Conservation (phyloP, 768 basidiomycete genomes). For the Inosperma sp. region DNA sequence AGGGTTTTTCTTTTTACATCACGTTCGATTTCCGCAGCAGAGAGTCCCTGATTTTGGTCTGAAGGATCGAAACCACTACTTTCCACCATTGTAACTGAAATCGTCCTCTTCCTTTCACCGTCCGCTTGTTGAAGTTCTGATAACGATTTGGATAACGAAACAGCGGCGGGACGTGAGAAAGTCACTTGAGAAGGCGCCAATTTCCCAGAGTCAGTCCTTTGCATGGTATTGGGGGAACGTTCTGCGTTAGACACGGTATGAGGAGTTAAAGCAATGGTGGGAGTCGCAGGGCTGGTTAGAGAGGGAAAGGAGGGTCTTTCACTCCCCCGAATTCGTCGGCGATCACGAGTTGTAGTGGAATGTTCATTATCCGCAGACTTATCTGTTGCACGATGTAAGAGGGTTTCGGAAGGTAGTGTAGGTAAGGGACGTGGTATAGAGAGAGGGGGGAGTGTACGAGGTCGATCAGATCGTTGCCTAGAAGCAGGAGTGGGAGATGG, state of each 20-base stretch:
- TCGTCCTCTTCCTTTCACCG: constrained; percentile 33
- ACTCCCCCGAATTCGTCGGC: constrained; percentile 36
- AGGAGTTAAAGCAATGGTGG: constrained; percentile 63
- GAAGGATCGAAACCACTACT: not conserved
- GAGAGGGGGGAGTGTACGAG: constrained; percentile 44
- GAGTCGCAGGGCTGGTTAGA: constrained; percentile 47
- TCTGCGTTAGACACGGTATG: constrained; percentile 56
- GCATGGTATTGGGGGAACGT: constrained; percentile 29
- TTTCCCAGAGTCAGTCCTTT: constrained; percentile 46
- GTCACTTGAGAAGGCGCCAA: constrained; percentile 48
- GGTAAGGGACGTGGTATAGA: constrained; percentile 57
- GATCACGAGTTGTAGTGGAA: constrained; percentile 12
- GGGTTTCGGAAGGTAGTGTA: constrained; percentile 54
- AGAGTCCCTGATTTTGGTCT: not conserved
- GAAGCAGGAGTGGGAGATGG: constrained; percentile 43
- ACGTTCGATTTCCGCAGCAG: constrained; percentile 43
- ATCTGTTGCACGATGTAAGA: constrained; percentile 19
- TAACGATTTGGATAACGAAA: constrained; percentile 50
- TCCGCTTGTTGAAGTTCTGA: constrained; percentile 48
- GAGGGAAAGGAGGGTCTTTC: constrained; percentile 40
- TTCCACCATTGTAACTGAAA: not conserved
- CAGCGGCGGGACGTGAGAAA: constrained; percentile 59
- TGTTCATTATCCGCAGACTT: constrained; percentile 8
- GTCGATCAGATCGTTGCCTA: constrained; percentile 33
- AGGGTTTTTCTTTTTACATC: constrained; percentile 40